Conservation (phyloP, 2,329 filamentous ascomycete genomes). For the Diaporthe sp. region DNA sequence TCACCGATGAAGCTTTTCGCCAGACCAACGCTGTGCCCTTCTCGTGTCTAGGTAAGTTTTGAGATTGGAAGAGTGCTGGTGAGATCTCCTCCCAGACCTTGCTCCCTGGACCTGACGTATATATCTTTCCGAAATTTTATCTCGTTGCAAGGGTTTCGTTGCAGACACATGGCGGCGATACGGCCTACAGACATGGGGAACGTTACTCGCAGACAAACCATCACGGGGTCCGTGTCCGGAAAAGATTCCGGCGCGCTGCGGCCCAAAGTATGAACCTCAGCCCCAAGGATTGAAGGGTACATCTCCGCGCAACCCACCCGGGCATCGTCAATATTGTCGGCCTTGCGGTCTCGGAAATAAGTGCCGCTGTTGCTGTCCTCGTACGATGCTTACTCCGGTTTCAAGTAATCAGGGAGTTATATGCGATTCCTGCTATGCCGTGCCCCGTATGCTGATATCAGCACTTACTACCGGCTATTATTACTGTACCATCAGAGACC, state of each 20-base stretch:
- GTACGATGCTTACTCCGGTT: neutral
- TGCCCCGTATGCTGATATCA: conserved; percentile 12
- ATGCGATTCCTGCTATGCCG: conserved; percentile 1
- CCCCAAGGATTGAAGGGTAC: neutral
- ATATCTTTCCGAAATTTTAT: neutral
- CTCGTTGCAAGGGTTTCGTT: conserved; percentile 6
- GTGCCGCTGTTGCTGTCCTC: neutral
- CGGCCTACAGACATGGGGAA: conserved; percentile 9
- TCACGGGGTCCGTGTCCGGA: conserved; percentile 30
- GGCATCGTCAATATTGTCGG: neutral
- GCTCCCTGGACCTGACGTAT: neutral
- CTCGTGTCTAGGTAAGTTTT: conserved; percentile 3
- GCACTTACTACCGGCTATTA: neutral
- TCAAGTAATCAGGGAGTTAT: neutral
- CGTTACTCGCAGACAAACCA: conserved; percentile 6
- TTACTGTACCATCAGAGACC: neutral
- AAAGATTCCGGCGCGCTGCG: conserved; percentile 11
- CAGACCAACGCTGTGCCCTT: neutral
- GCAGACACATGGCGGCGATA: neutral
- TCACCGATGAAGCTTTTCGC: neutral
- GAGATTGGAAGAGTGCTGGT: neutral
- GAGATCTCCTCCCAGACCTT: neutral
- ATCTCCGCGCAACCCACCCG: neutral
- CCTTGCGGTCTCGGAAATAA: neutral
- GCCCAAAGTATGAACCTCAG: neutral